Conservation (phyloP, 169 alveolate genomes). For the Perkinsus olseni region DNA sequence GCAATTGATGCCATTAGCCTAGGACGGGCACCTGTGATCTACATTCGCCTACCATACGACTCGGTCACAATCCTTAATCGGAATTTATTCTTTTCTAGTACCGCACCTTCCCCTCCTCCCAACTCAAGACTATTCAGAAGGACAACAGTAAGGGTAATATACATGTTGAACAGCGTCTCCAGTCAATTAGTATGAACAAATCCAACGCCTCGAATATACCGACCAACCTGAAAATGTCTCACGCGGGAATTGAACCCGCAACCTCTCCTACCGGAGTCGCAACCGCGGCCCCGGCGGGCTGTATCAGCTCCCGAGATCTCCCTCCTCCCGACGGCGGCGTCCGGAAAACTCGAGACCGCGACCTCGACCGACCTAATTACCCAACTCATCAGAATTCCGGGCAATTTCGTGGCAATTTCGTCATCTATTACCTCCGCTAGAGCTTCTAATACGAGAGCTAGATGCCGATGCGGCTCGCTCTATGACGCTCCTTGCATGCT, state of each 20-base stretch:
- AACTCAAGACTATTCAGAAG: not conserved
- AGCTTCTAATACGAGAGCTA: not conserved
- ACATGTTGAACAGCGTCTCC: not conserved
- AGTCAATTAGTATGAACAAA: not conserved
- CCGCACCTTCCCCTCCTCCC: too few species aligned
- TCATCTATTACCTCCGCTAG: not conserved
- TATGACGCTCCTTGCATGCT: not conserved
- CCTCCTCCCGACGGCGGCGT: not conserved
- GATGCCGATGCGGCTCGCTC: not conserved
- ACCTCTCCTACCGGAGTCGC: not conserved
- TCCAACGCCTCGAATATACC: not conserved
- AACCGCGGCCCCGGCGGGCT: not conserved
- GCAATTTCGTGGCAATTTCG: not conserved
- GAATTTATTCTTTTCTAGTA: too few species aligned
- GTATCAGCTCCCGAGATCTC: not conserved
- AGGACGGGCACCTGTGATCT: too few species aligned
- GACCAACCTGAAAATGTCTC: not conserved
- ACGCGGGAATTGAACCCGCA: not conserved
- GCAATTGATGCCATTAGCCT: too few species aligned
- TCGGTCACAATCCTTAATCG: too few species aligned
- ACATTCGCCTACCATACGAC: too few species aligned
- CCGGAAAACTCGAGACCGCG: not conserved
- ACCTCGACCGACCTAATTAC: not conserved
- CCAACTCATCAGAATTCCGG: not conserved
- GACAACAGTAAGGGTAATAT: not conserved